A percentile compares a stretch with the other conserved stretches of the same genome.
phyloP scores from a whole-genome alignment of 2,329 filamentous ascomycete species.

The Elsinoe perseae region DNA sequence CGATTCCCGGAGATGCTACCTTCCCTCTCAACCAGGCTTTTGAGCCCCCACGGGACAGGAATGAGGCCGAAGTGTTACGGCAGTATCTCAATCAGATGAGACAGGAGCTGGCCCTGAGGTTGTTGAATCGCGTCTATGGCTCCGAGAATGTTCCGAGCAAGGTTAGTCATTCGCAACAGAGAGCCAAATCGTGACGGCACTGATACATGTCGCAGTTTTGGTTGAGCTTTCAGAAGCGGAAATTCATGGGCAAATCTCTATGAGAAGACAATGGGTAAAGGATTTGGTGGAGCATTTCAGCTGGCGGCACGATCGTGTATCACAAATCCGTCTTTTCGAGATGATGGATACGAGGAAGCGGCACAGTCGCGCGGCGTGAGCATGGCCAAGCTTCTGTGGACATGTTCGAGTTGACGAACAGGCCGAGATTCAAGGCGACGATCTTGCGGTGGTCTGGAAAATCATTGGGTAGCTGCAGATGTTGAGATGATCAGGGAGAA shows the following conservation, averaged over 20 bases:
- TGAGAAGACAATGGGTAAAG: slow-evolving; percentile 15
- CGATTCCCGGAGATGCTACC: slow-evolving; percentile 83
- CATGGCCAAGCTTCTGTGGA: not conserved
- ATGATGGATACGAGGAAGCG: not conserved
- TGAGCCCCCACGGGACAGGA: slow-evolving; percentile 75
- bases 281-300: not conserved
- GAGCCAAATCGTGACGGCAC: slow-evolving; percentile 15
- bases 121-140: slow-evolving; percentile 80
- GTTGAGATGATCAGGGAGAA: not conserved
- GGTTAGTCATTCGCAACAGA: slow-evolving; percentile 30
- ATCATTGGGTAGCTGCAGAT: not conserved
- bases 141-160: slow-evolving; percentile 61
- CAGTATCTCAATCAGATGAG: slow-evolving; percentile 88
- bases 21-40: slow-evolving; percentile 97
- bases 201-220: slow-evolving; percentile 72
- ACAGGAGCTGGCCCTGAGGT: slow-evolving; percentile 76
- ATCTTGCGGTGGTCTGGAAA: not conserved
- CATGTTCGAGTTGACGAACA: not conserved
- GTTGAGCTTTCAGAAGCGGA: slow-evolving; percentile 97
- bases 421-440: not conserved
- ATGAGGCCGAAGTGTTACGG: slow-evolving; percentile 79
- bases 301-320: not conserved
- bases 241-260: slow-evolving; percentile 89
- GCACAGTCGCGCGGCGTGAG: not conserved
- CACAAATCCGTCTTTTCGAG: not conserved